Base-by-base conservation (phyloP, 2,329 filamentous ascomycete species). In the Purpureocillium takamizusanense region DNA sequence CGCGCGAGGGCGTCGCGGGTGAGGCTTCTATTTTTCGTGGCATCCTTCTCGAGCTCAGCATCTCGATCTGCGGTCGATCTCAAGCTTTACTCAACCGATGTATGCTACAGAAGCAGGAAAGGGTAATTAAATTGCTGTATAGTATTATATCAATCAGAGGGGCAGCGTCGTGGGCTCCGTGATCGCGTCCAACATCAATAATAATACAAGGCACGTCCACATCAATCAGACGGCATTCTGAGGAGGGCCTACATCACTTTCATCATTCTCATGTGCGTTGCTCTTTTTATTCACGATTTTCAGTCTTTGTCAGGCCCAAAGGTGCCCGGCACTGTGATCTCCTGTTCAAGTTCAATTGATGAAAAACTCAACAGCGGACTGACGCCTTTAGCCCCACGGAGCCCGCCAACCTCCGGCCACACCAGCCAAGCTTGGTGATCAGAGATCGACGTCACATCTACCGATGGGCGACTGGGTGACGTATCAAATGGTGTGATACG, bases 31-130 rank as follows among this genome's bases (percentile, higher is more conserved):
- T n/a, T n/a, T n/a, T 46, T n/a, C 40, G 42, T 4, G 47, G 49
- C 4, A 43, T 36, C n/a, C 28, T 48, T 8, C 42, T 46, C 7
- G 47, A 47, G 16, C 23, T 50, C 3, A 45, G 43, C 0, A 38
- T 36, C 11, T 46, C 42, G n/a, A 39, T 43, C 36, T 51, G 11
- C 48, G 49, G 53, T 40, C 43, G 10, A 14, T 37, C 3, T 36
- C 38, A 3, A 41, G 37, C 4, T 40, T 39, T 33, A 36, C 41
- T 7, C 36, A 38, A 15, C 39, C 35, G 35, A 33, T 41, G 2
- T 45, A 45, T 18, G 41, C 43, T 2, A 36, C 34, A 2, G 41
- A 43, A 30, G 36, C 35, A 13, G 36, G 43, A 21, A 45, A 45
- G 38, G 41, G 34, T 11, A 27, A 38, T 39, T 41, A 38, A 15